These are phyloP conservation scores for Candida awuae DNA, from an alignment of 805 yeast genomes.

Conservation along the genomic window DNA sequence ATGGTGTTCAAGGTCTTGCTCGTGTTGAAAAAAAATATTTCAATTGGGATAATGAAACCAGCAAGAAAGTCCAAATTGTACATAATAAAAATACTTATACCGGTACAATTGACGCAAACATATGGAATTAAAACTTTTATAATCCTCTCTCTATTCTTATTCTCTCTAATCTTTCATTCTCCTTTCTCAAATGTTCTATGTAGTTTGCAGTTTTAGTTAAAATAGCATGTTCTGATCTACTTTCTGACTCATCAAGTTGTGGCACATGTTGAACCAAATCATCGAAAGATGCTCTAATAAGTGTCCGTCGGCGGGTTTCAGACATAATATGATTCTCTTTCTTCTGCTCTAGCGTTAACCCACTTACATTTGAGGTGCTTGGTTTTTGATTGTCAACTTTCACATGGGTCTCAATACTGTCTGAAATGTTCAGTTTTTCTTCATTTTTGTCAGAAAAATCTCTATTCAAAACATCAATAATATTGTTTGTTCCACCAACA, in stretches of 20 bases:
- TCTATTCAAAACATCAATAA: too few relatives aligned
- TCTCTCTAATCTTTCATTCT: constrained; percentile 29
- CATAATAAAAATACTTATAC: not conserved
- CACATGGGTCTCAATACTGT: not conserved
- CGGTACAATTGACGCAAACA: constrained; percentile 4
- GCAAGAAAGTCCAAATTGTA: constrained; percentile 4
- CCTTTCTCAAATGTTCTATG: constrained; percentile 41
- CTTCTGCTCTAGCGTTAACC: constrained; percentile 26
- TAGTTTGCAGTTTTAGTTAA: constrained; percentile 50
- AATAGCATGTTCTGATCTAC: constrained; percentile 72
- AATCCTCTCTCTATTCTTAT: constrained; percentile 13
- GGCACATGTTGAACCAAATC: constrained; percentile 71
- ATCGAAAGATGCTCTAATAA: constrained; percentile 77
- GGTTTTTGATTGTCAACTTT: constrained; percentile 11
- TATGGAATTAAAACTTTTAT: constrained; percentile 5
- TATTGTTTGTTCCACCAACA: too few relatives aligned
- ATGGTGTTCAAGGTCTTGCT: constrained; percentile 61
- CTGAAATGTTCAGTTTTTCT: not conserved
- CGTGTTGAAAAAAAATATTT: constrained; percentile 38
- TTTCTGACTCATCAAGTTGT: constrained; percentile 55
- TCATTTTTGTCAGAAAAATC: not conserved
- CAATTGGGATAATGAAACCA: constrained; percentile 14
- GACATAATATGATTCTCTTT: constrained; percentile 34
- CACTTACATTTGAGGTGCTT: too few relatives aligned
- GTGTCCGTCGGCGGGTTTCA: constrained; percentile 81